Evolutionary conservation across 2,329 filamentous ascomycete species (phyloP), one percentile per base, ranked within the genome.

Genomic region (Colletotrichum endophyticum): DNA sequence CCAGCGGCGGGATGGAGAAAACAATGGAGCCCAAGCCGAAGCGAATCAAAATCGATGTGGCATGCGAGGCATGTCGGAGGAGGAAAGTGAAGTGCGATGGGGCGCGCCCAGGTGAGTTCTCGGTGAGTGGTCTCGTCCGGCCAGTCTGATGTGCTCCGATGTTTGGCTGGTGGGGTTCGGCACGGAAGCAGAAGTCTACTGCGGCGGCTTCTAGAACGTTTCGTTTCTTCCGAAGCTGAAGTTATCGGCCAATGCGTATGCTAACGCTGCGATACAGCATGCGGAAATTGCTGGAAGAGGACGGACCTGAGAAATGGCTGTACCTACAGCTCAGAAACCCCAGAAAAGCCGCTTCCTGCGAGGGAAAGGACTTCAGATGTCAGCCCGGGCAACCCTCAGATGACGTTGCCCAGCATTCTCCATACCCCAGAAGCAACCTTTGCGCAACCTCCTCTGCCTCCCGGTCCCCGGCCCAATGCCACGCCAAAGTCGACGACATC

Each of bases 61-160:
- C 87, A 4, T 88, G 86, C 74, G 83, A 87, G 66, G 83, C 83
- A 7, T 88, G 87, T 75, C 83, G 87, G 13, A 77, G 78, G 6
- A 84, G 84, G 70, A 88, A 88, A 78, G 81, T 87, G 61, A 85
- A 85, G 64, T 88, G 86, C 56, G 86, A 88, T 72, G 86, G 86
- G 49, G 79, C 80, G 16, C 83, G 85, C 39, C 84, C 85, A 75
- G 81, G 85, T 85, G 78, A 77, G 82, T 78, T 16, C 6, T 66
- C 57, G 39, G 70, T 39, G 66, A 63, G 13, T 49, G 27, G 19
- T 64, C 13, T 34, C 15, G 22, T 27, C 30, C 39, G n/a, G 28
- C 13, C n/a, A 56, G 30, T 22, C 8, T 9, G 22, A 39, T 27
- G 25, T 22, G 49, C 32, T 70, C 22, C 12, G 16, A 72, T 25